Percentiles rank a stretch among this genome's conserved stretches.
phyloP scores from a whole-genome alignment of 139 green algal species.

The Raphidocelis subcapitata region DNA sequence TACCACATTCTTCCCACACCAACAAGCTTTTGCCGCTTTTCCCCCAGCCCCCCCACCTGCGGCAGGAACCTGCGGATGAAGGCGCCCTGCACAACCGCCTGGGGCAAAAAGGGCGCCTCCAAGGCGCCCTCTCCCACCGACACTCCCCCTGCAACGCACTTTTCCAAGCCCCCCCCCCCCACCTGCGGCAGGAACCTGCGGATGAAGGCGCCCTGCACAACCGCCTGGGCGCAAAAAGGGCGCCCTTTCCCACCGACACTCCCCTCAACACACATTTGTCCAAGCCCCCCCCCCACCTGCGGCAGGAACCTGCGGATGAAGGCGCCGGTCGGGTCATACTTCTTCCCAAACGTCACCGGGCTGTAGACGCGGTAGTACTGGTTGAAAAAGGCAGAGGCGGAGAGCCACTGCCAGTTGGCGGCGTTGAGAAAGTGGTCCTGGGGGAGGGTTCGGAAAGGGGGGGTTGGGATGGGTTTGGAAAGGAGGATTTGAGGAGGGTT shows the following conservation, averaged over 20 bases:
- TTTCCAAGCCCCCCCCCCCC: neutral
- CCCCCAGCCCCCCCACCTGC: too few relatives aligned
- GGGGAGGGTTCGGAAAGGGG: neutral
- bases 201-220: conserved; percentile 78
- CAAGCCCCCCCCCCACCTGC: neutral
- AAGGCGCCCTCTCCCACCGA: too few relatives aligned
- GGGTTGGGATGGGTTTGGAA: too few relatives aligned
- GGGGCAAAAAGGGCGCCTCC: too few relatives aligned
- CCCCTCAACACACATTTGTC: too few relatives aligned
- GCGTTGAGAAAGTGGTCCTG: conserved; percentile 78
- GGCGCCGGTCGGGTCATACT: conserved; percentile 77
- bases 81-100: conserved; percentile 56
- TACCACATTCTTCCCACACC: too few relatives aligned
- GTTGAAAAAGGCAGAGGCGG: conserved; percentile 85
- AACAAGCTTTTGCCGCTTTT: too few relatives aligned
- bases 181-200: conserved; percentile 34
- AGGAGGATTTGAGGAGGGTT: neutral
- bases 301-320: conserved; percentile 69
- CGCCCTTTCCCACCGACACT: too few relatives aligned
- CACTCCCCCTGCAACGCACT: too few relatives aligned
- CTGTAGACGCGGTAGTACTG: conserved; percentile 69
- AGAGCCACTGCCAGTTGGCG: conserved; percentile 96
- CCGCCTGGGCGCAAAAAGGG: too few relatives aligned
- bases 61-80: conserved; percentile 69
- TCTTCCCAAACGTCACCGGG: conserved; percentile 80